Evolutionary conservation across 2,329 filamentous ascomycete species (phyloP), one percentile per base, ranked within the genome.

Genomic region (Epichloe bromicola): DNA sequence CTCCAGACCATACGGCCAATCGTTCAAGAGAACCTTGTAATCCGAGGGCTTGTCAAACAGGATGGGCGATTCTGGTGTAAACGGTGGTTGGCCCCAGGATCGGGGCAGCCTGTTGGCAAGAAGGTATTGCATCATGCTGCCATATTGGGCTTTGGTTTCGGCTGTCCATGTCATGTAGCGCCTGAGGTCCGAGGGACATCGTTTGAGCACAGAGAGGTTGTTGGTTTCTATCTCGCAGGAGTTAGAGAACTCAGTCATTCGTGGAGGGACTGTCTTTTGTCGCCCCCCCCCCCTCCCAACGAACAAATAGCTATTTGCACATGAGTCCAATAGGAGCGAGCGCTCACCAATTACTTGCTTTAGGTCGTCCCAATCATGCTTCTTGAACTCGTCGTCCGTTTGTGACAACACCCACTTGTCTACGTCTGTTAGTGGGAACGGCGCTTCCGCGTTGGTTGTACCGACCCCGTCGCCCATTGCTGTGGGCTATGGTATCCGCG

Each of bases 1-100:
- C 1, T 72, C 73, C 46, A 95, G 70, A 3, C 87, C 89, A 60
- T 96, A 96, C 0, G 91, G 91, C 90, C 89, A 97, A 73, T 96
- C 90, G 61, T 97, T 96, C 63, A 82, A 74, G 43, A 95, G 71
- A 48, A 95, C 84, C 54, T 80, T 81, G 64, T 76, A 83, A 65
- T 83, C 80, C 36, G 73, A 73, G 4, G 72, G 61, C 42, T 77
- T 68, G 23, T 70, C 63, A 55, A 83, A 80, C 10, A 79, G 79
- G 26, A 70, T 59, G 3, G 60, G 54, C 6, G 76, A 80, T 45
- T 62, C 65, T 4, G 74, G 73, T 12, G 65, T 70, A 62, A 82
- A 83, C 4, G 79, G 79, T 15, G 76, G 75, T 33, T 61, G 56
- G 2, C 78, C 78, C 90, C 90, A 96, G 49, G 66, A 60, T 51